These are phyloP conservation scores for Scortechinia acanthostroma DNA, from an alignment of 2,329 filamentous ascomycete genomes.

Conservation along the genomic window DNA sequence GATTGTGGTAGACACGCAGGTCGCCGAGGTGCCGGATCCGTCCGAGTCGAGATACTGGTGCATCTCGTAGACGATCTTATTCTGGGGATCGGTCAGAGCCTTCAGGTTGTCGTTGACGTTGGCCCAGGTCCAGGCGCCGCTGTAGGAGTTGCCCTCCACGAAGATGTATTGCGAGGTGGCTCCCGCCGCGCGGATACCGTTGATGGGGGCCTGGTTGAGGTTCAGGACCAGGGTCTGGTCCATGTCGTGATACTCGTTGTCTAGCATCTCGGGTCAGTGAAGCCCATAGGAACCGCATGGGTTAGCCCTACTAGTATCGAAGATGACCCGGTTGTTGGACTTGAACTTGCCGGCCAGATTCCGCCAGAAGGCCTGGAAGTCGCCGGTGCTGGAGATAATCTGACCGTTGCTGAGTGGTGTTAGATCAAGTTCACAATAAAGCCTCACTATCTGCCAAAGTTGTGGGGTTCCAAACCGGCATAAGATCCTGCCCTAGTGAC, in stretches of 20 bases:
- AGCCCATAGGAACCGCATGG: too few species aligned
- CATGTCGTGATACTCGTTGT: slow-evolving; percentile 63
- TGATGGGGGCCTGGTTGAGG: slow-evolving; percentile 26
- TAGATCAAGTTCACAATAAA: too few species aligned
- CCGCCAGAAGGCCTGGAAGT: slow-evolving; percentile 49
- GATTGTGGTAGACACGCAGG: too few species aligned
- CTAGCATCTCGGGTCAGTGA: slow-evolving; percentile 5
- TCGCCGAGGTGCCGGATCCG: neutral
- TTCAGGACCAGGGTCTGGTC: slow-evolving; percentile 44
- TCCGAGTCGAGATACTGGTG: neutral
- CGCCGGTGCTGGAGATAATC: slow-evolving; percentile 41
- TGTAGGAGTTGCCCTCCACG: neutral
- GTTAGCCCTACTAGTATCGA: slow-evolving; percentile 49
- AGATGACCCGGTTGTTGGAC: slow-evolving; percentile 46
- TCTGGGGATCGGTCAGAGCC: neutral
- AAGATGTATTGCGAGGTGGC: neutral
- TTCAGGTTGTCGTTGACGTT: neutral
- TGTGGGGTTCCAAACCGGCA: slow-evolving; percentile 52
- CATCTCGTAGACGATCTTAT: neutral
- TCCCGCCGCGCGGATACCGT: neutral
- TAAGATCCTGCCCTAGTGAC: slow-evolving; percentile 33
- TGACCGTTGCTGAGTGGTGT: slow-evolving; percentile 40
- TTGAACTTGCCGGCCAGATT: slow-evolving; percentile 44
- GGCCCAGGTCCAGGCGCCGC: neutral
- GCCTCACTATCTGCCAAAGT: slow-evolving; percentile 37